Conservation (phyloP, 257 asterid species). For the Jaltomata sinuosa region DNA sequence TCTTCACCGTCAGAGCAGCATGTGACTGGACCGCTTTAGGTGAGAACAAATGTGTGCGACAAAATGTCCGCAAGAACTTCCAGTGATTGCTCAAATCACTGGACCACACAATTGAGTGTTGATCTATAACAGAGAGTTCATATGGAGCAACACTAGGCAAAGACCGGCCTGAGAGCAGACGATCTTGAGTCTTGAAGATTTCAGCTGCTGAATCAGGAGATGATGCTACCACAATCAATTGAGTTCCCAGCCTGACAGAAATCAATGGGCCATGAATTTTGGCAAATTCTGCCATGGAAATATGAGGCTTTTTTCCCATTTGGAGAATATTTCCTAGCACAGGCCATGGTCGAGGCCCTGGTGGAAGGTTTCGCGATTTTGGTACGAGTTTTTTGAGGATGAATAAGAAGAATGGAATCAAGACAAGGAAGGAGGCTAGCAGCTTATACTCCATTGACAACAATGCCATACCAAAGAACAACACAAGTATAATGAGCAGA, state of each 20-base stretch:
- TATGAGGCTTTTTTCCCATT: constrained; percentile 5
- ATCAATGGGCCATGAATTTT: constrained; percentile 32
- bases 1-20: constrained; percentile 13
- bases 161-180: constrained; percentile 13
- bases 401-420: background rate
- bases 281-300: constrained; percentile 18
- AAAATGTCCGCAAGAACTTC: constrained; percentile 13
- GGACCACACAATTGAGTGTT: constrained; percentile 17
- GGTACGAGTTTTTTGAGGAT: background rate
- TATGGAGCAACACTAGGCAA: constrained; percentile 13
- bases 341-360: constrained; percentile 20
- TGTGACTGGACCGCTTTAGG: constrained; percentile 6
- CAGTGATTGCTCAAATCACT: constrained; percentile 13
- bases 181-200: constrained; percentile 30
- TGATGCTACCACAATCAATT: constrained; percentile 28
- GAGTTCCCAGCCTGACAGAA: constrained; percentile 21
- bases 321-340: constrained; percentile 16
- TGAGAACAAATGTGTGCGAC: constrained; percentile 29
- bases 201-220: constrained; percentile 32
- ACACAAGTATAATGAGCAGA: too few species aligned
- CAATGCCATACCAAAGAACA: background rate
- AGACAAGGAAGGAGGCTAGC: background rate
- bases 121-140: constrained; percentile 6
- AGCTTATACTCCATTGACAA: background rate
- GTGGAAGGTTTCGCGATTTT: background rate